A percentile compares a stretch with the other conserved stretches of the same genome.
Conservation (phyloP, 73 alveolate genomes). For the Paramecium sexaurelia region DNA sequence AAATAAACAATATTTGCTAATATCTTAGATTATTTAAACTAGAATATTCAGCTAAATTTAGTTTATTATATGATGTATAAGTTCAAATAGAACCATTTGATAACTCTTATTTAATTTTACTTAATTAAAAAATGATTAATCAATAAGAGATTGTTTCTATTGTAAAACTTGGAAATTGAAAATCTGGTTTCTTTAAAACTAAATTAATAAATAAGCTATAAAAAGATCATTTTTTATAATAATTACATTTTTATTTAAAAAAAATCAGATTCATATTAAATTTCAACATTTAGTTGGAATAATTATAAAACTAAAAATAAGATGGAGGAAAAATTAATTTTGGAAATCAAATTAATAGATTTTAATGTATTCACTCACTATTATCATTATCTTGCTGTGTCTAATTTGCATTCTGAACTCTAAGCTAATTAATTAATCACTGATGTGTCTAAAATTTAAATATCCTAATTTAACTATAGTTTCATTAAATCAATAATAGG, state of each 20-base stretch:
- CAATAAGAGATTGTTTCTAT: neutral
- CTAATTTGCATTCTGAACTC: neutral
- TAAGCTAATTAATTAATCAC: neutral
- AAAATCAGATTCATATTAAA: no score
- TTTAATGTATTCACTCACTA: neutral
- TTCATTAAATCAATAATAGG: neutral
- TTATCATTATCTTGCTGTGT: conserved; percentile 21
- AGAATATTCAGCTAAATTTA: neutral
- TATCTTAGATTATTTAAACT: neutral
- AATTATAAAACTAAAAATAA: neutral
- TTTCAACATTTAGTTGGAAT: no score
- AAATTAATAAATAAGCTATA: no score
- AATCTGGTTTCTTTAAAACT: no score
- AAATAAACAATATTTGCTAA: no score
- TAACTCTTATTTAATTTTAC: neutral
- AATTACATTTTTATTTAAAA: no score
- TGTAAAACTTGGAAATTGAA: neutral
- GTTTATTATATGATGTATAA: neutral
- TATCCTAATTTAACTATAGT: neutral
- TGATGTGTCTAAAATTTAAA: neutral
- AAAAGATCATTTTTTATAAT: no score
- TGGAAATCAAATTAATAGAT: conserved; percentile 6
- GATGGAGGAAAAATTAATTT: neutral
- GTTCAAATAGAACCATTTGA: conserved; percentile 2
- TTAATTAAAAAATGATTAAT: conserved; percentile 19